Base-by-base conservation (phyloP, 768 basidiomycete species). In the Xerocomellus dryophilus region DNA sequence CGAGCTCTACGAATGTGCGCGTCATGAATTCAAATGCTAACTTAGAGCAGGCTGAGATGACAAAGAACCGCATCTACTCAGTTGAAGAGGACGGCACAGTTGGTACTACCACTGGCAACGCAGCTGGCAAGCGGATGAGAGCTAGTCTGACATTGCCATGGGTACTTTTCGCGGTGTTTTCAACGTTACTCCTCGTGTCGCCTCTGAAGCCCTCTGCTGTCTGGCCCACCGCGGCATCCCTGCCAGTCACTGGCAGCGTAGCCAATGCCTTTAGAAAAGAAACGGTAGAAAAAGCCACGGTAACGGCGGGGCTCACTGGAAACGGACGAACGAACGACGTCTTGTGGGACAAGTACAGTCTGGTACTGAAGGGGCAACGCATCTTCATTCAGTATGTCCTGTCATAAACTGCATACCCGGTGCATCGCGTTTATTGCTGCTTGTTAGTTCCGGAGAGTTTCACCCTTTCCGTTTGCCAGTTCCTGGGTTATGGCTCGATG, bases 401-500 rank as follows among this genome's bases (percentile, higher is more conserved):
- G 6, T 48, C 56, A 14, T 44, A 46, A 45, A 46, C 45, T n/a
- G 7, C 35, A n/a, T 21, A 52, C 47, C 9, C 14, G 31, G 14
- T 17, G 5, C 44, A 10, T 15, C 10, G 18, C 25, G 18, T 49
- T 40, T 14, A 31, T 35, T 47, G 25, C 7, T 39, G 17, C 36
- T 35, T 18, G 23, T 38, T 54, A 91, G 90, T 61, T 89, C 88
- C 1, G 91, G 91, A 53, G 91, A 92, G 67, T 90, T 91, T 67
- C 91, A 92, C 62, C 82, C 88, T 1, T 93, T 88, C 73, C 81
- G 89, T 21, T 71, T 93, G 8, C 91, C 89, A 10, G 85, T 91
- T 0, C 88, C 86, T 15, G 81, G 81, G 4, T 69, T 93, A 51
- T 93, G 91, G 90, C 77, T 82, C 12, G 91, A 92, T 62, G 83